phyloP scores from a whole-genome alignment of 1,139 yeast species.

The Yamadazyma buinensis region DNA sequence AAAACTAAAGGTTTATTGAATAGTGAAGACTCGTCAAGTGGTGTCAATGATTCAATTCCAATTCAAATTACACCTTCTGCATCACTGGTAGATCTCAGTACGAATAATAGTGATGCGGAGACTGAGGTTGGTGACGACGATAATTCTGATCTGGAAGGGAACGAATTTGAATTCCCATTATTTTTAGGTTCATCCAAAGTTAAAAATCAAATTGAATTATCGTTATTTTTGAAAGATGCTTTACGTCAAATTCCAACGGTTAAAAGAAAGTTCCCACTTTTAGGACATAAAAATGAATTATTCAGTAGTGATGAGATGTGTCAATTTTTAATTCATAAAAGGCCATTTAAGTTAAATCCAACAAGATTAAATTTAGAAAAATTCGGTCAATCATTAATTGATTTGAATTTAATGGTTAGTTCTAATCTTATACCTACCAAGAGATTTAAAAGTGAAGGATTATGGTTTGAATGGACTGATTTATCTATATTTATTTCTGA shows the following conservation, averaged over 20 bases:
- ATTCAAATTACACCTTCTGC: neutral
- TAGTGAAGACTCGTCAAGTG: conserved; percentile 1
- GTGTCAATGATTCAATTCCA: conserved; percentile 4
- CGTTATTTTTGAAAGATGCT: conserved; percentile 21
- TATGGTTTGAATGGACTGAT: conserved; percentile 50
- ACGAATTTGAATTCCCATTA: conserved; percentile 30
- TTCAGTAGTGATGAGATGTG: conserved; percentile 41
- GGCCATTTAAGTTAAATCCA: conserved; percentile 36
- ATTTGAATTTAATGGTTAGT: conserved; percentile 30
- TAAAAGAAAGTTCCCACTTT: conserved; percentile 35
- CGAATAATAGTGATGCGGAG: conserved; percentile 3
- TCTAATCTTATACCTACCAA: conserved; percentile 31
- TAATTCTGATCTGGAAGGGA: conserved; percentile 2
- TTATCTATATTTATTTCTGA: conserved; percentile 23
- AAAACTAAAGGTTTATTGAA: neutral
- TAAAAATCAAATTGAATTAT: conserved; percentile 18
- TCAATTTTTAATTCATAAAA: conserved; percentile 20
- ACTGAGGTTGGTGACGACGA: conserved; percentile 3
- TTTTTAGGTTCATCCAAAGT: conserved; percentile 26
- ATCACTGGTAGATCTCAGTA: neutral
- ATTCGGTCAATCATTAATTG: conserved; percentile 41
- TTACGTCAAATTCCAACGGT: conserved; percentile 24
- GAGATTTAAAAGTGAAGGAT: conserved; percentile 40
- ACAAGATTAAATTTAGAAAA: conserved; percentile 37
- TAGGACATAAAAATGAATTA: conserved; percentile 39